A percentile compares a stretch with the other conserved stretches of the same genome.
phyloP scores from a whole-genome alignment of 2,329 filamentous ascomycete species.

The Neobulgaria alba region DNA sequence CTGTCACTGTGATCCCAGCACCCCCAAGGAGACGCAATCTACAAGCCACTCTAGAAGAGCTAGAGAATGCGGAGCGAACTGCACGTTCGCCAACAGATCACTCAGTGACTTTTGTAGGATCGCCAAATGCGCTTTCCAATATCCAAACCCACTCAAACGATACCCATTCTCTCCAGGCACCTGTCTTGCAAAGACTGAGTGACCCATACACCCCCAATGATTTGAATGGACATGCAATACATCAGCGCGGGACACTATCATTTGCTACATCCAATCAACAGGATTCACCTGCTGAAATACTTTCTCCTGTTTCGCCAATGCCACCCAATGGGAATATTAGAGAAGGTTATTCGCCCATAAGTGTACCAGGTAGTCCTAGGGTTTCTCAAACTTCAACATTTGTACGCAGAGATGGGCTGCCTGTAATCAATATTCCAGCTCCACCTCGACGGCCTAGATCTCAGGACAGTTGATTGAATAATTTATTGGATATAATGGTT shows the following conservation, averaged over 20 bases:
- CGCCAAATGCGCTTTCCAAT: background rate
- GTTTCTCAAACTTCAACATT: conserved; percentile 13
- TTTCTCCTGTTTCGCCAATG: conserved; percentile 10
- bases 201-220: conserved; percentile 24
- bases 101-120: background rate
- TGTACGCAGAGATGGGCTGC: conserved; percentile 15
- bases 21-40: conserved; percentile 50
- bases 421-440: conserved; percentile 24
- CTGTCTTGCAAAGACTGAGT: conserved; percentile 12
- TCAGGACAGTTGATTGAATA: no score
- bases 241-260: conserved; percentile 24
- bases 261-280: conserved; percentile 17
- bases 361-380: conserved; percentile 12
- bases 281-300: conserved; percentile 8
- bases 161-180: background rate
- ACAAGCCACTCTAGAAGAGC: conserved; percentile 47
- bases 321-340: conserved; percentile 1
- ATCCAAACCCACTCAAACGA: background rate
- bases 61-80: conserved; percentile 12
- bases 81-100: background rate
- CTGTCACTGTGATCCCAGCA: conserved; percentile 52
- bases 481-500: no score
- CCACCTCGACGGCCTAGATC: conserved; percentile 20
- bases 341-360: conserved; percentile 6
- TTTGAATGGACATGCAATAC: conserved; percentile 17